Evolutionary conservation across 2,329 filamentous ascomycete species (phyloP).

Genomic region (Neopestalotiopsis sp.): DNA sequence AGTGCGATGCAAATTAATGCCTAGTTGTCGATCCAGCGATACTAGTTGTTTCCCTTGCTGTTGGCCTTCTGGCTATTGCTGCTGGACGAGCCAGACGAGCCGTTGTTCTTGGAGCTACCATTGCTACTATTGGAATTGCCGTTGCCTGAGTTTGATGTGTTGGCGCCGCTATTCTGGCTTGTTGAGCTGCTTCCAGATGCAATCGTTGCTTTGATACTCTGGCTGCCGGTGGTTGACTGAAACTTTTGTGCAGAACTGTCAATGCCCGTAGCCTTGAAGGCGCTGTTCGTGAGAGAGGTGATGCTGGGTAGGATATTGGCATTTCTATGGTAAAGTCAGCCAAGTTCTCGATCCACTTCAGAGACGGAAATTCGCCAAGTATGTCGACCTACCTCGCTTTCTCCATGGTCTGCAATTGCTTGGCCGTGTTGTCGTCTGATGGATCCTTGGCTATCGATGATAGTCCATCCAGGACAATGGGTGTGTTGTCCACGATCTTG

Average conservation of each 20-base stretch:
- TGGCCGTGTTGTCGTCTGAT: slow-evolving; percentile 22
- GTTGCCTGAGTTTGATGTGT: not conserved
- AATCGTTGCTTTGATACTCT: slow-evolving; percentile 11
- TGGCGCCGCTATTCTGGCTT: not conserved
- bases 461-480: slow-evolving; percentile 23
- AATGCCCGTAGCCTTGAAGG: slow-evolving; percentile 21
- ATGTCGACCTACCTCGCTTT: slow-evolving; percentile 20
- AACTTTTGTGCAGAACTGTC: slow-evolving; percentile 19
- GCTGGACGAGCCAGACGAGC: not conserved
- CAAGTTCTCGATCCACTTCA: not conserved
- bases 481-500: slow-evolving; percentile 26
- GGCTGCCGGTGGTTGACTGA: slow-evolving; percentile 16
- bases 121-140: not conserved
- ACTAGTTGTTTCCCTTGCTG: not conserved
- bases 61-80: not conserved
- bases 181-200: not conserved
- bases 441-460: slow-evolving; percentile 25
- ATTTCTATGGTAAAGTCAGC: slow-evolving; percentile 19
- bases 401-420: slow-evolving; percentile 23
- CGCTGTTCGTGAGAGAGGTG: slow-evolving; percentile 22
- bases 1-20: not conserved
- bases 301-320: slow-evolving; percentile 27
- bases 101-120: not conserved
- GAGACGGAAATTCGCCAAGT: not conserved
- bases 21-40: not conserved